A percentile compares a stretch with the other conserved stretches of the same genome.
These are phyloP conservation scores for Dothiorella sarmentorum DNA, from an alignment of 2,329 filamentous ascomycete genomes.

Conservation along the genomic window DNA sequence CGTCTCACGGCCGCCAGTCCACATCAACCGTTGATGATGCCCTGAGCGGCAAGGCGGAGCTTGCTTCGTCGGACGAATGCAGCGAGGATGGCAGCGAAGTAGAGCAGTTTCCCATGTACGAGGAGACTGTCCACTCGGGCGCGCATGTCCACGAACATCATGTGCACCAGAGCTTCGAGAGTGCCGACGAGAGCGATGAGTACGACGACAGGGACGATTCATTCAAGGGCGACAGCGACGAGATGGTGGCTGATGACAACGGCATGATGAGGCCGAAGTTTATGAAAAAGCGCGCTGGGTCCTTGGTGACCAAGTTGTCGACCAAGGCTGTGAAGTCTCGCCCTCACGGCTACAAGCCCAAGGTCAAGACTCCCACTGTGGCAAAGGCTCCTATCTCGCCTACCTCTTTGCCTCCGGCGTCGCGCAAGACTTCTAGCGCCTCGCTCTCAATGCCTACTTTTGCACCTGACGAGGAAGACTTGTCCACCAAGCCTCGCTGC, in stretches of 20 bases:
- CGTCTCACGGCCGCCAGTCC: conserved; percentile 79
- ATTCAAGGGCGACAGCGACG: conserved; percentile 55
- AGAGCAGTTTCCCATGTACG: conserved; percentile 46
- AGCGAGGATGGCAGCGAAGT: conserved; percentile 73
- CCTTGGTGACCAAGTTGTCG: conserved; percentile 38
- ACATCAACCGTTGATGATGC: conserved; percentile 92
- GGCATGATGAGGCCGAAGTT: conserved; percentile 39
- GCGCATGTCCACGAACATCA: conserved; percentile 22
- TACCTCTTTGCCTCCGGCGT: conserved; percentile 62
- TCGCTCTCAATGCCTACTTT: conserved; percentile 64
- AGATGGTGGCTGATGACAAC: conserved; percentile 37
- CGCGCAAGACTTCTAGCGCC: conserved; percentile 71
- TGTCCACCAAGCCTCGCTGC: conserved; percentile 94
- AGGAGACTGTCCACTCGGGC: not conserved
- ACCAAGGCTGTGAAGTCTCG: conserved; percentile 40
- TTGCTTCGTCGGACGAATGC: conserved; percentile 64
- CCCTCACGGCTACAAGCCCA: conserved; percentile 50
- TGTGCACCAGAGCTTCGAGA: conserved; percentile 47
- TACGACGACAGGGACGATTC: conserved; percentile 53
- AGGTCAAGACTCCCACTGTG: conserved; percentile 42
- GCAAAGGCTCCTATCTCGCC: conserved; percentile 50
- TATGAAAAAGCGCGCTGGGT: conserved; percentile 32
- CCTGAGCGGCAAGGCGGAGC: conserved; percentile 84
- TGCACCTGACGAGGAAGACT: conserved; percentile 74
- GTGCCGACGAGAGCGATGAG: conserved; percentile 56